Evolutionary conservation across 2,329 filamentous ascomycete genomes (phyloP), one percentile per base, ranked within the genome.

Genomic region (Trichophyton mentagrophytes): DNA sequence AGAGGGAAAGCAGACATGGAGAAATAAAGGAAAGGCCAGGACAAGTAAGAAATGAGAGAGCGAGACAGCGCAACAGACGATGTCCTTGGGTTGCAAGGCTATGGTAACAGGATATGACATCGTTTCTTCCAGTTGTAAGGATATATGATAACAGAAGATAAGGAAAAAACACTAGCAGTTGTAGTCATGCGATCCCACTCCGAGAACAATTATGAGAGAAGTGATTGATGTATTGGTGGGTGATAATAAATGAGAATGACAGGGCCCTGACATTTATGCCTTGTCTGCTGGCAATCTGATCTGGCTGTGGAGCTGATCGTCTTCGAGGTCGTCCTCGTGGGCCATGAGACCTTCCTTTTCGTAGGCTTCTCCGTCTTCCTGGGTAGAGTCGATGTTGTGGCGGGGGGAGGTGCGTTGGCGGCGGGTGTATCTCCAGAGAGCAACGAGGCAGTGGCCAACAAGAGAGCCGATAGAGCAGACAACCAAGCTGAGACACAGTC

Each of bases 391-490:
- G 30, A 55, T 27, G 27, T n/a, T 55, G 4, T 9, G 51, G n/a
- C 30, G 27, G 2, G 15, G 30, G 20, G 51, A 9, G 27, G 30
- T 9, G 27, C 67, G 63, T 56, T 67, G 68, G 22, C 72, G 71
- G 57, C 71, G 73, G 65, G 71, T 73, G 61, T 72, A 72, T 57
- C 72, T 69, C 76, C 77, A 78, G 53, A 79, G 57, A 66, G 75
- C 77, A 33, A 77, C 70, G 47, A 78, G 70, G 33, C 71, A 65
- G 66, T 78, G 76, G 33, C 76, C 77, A 51, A 78, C 69, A n/a
- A 79, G 66, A 74, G 78, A 76, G 55, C 76, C 77, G 49, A 79
- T 64, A 8, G 73, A 74, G 62, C 73, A 76, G 30, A 77, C 76
- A 49, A 73, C 69, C 60, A 79, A 66, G 61, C 76, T 77, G 30